Evolutionary conservation across 2,329 filamentous ascomycete genomes (phyloP), one percentile per base, ranked within the genome.

Genomic region (Drechslerella stenobrocha): DNA sequence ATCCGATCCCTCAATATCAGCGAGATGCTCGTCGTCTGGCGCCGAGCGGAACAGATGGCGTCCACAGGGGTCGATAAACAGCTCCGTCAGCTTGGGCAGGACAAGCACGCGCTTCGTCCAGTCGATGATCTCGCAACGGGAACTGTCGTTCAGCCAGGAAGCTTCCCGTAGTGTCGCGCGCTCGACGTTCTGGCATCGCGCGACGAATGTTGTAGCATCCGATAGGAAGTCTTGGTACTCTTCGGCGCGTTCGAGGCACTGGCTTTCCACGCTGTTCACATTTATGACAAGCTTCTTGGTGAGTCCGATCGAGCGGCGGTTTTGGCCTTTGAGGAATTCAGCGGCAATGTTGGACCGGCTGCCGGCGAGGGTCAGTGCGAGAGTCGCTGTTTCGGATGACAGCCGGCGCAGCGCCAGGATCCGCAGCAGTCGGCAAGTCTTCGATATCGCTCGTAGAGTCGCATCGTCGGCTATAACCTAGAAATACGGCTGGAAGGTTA

Each of bases 1-100:
- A n/a, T n/a, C n/a, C 13, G 22, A 1, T 3, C 26, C 22, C 22
- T 59, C 61, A 0, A 66, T 28, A 4, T 28, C 28, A 7, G 34
- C 32, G 11, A 66, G 35, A n/a, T 66, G 44, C n/a, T 59, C 48
- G 23, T 66, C 53, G 18, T 59, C 53, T 4, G 61, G 61, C 20
- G 15, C 5, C 2, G 48, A 58, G 26, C 48, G 28, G 32, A 52
- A 53, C 0, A 45, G 22, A 23, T 57, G 40, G 3, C 40, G 32
- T 0, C 44, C 40, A 24, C 37, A 53, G 1, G 48, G 47, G 13
- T 66, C 61, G 24, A 66, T 18, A 6, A 59, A 59, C n/a, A 66
- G n/a, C 7, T 22, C 11, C 9, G 40, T 50, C 1, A 66, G 26
- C n/a, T 15, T 53, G 15, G 53, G 53, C 2, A 59, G 24, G 13